phyloP scores from a whole-genome alignment of 192 early-diverging fungal genomes.

The Chytriomyces hyalinus region DNA sequence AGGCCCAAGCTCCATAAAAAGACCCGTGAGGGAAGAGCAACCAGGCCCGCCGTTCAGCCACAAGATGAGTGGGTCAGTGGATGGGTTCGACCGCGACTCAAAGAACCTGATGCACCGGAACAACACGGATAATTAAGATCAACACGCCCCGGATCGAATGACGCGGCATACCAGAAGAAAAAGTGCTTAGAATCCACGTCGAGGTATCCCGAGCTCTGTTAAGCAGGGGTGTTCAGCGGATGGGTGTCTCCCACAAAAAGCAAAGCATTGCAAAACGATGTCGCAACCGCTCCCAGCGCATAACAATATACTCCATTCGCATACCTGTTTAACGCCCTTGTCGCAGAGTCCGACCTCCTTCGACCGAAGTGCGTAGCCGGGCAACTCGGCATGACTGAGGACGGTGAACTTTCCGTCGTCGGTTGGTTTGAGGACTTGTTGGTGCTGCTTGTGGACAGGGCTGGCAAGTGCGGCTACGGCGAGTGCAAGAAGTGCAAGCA shows the following conservation, averaged over 20 bases:
- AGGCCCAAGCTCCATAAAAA: conserved; percentile 82
- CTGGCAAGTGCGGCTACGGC: not conserved
- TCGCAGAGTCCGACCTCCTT: conserved; percentile 76
- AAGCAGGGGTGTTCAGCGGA: not conserved
- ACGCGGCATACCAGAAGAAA: conserved; percentile 36
- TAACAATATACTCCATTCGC: conserved; percentile 12
- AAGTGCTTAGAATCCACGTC: conserved; percentile 53
- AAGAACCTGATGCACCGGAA: conserved; percentile 92
- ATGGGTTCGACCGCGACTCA: conserved; percentile 78
- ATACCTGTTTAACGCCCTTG: conserved; percentile 80
- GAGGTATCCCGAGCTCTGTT: conserved; percentile 55
- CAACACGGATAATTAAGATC: not conserved
- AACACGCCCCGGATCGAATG: not conserved
- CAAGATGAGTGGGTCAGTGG: conserved; percentile 77
- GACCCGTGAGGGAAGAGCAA: conserved; percentile 74
- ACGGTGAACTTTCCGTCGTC: conserved; percentile 38
- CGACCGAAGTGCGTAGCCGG: conserved; percentile 48
- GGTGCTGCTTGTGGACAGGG: not conserved
- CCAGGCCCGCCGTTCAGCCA: conserved; percentile 83
- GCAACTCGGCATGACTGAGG: conserved; percentile 41
- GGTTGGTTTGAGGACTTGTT: too few relatives aligned
- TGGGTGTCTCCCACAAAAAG: not conserved
- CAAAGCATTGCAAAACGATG: conserved; percentile 8
- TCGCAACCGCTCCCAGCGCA: not conserved
- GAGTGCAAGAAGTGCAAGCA: not conserved